Percentiles rank a stretch among this genome's conserved stretches.
phyloP scores from a whole-genome alignment of 345 rosid genomes.

The Rhodamnia argentea region DNA sequence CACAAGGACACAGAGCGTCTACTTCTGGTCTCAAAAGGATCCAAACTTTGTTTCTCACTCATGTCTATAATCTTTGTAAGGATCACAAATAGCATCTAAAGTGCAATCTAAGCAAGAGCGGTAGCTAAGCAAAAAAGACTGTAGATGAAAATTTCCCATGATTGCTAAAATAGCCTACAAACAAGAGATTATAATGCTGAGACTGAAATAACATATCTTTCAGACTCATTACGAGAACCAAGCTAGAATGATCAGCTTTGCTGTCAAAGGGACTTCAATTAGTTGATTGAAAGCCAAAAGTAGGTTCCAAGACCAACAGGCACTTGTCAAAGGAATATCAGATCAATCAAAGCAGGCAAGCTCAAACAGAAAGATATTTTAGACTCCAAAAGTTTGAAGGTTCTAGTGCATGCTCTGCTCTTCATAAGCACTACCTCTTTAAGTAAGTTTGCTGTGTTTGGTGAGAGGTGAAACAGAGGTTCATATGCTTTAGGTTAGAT shows the following conservation, averaged over 20 bases:
- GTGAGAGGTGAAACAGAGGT: neutral
- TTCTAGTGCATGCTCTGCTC: neutral
- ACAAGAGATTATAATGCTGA: neutral
- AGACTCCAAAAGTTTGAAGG: neutral
- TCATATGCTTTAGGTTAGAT: neutral
- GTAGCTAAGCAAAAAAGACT: neutral
- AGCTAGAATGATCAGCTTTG: neutral
- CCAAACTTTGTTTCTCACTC: neutral
- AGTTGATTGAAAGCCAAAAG: neutral
- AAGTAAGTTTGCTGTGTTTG: neutral
- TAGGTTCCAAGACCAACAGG: neutral
- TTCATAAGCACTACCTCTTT: neutral
- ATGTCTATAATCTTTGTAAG: neutral
- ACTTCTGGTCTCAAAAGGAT: neutral
- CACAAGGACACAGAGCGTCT: neutral
- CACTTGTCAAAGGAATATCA: neutral
- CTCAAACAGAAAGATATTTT: neutral
- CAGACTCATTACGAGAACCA: neutral
- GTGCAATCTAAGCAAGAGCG: neutral
- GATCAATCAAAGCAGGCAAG: neutral
- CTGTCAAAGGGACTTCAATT: neutral
- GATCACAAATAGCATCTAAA: neutral
- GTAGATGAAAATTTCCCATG: neutral
- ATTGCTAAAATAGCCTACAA: neutral
- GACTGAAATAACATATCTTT: neutral